Percentiles rank a stretch among this genome's conserved stretches.
Evolutionary conservation across 208 protist genomes (phyloP).

Genomic region (Acanthamoeba triangularis): DNA sequence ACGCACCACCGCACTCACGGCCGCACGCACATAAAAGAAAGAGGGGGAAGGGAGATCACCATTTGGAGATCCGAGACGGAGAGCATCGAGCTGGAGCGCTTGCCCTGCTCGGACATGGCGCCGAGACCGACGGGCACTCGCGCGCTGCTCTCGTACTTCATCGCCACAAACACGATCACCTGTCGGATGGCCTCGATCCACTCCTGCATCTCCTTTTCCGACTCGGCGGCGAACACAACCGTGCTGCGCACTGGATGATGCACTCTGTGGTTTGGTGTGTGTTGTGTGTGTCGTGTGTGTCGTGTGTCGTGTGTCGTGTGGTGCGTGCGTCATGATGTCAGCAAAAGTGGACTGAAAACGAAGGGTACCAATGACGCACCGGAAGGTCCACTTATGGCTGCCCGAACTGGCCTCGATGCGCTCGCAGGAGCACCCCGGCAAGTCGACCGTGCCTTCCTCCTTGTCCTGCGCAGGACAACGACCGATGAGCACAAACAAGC

Average conservation of each 20-base stretch:
- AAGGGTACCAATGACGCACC: neutral
- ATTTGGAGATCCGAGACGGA: neutral
- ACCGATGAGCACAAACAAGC: neutral
- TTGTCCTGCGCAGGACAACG: neutral
- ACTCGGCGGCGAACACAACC: neutral
- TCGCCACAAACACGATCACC: neutral
- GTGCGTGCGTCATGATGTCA: neutral
- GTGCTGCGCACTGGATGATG: slow-evolving; percentile 24
- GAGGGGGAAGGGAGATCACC: neutral
- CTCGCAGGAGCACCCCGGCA: slow-evolving; percentile 35
- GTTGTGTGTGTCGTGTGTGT: no score
- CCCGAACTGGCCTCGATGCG: slow-evolving; percentile 22
- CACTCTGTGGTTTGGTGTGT: neutral
- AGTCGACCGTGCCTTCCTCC: slow-evolving; percentile 33
- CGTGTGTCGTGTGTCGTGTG: no score
- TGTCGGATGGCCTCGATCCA: slow-evolving; percentile 31
- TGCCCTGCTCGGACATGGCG: neutral
- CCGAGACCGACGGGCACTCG: neutral
- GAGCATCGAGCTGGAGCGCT: slow-evolving; percentile 1
- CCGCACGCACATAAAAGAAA: no score
- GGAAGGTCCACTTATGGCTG: slow-evolving; percentile 49
- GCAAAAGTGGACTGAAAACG: neutral
- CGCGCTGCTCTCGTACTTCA: neutral
- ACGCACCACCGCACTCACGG: no score
- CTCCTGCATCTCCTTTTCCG: slow-evolving; percentile 48